phyloP scores from a whole-genome alignment of 192 early-diverging fungal species.

The Coemansia nantahalensis region DNA sequence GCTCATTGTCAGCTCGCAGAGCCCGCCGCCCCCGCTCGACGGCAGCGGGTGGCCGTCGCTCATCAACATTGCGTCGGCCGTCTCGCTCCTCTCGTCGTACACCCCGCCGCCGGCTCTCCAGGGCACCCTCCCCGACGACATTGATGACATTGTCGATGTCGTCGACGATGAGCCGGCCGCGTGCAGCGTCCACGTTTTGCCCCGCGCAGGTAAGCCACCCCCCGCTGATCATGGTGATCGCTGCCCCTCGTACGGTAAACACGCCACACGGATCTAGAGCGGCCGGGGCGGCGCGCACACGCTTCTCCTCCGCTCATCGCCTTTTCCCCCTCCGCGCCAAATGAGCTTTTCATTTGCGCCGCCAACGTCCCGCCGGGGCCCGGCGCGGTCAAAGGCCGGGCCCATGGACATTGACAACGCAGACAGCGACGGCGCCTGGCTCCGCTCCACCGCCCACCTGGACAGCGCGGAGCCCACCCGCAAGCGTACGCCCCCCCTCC shows the following conservation, averaged over 20 bases:
- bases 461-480: slow-evolving; percentile 11
- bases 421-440: slow-evolving; percentile 42
- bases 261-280: too few relatives aligned
- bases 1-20: slow-evolving; percentile 3
- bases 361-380: slow-evolving; percentile 9
- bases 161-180: too few relatives aligned
- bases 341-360: slow-evolving; percentile 42
- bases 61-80: slow-evolving; percentile 23
- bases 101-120: too few relatives aligned
- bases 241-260: too few relatives aligned
- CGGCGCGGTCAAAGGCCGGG: slow-evolving; percentile 16
- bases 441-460: slow-evolving; percentile 11
- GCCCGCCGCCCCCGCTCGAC: slow-evolving; percentile 2
- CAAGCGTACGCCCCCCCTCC: slow-evolving; percentile 12
- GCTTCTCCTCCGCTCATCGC: too few relatives aligned
- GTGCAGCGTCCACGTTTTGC: too few relatives aligned
- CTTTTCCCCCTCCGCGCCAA: not conserved
- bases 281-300: too few relatives aligned
- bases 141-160: slow-evolving; percentile 37
- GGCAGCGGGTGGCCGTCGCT: slow-evolving; percentile 46
- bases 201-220: too few relatives aligned
- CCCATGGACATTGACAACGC: slow-evolving; percentile 48
- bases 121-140: slow-evolving; percentile 18
- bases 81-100: slow-evolving; percentile 37
- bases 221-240: too few relatives aligned